Base-by-base conservation (phyloP, 163 green algal species). In the Picocystis sp. region DNA sequence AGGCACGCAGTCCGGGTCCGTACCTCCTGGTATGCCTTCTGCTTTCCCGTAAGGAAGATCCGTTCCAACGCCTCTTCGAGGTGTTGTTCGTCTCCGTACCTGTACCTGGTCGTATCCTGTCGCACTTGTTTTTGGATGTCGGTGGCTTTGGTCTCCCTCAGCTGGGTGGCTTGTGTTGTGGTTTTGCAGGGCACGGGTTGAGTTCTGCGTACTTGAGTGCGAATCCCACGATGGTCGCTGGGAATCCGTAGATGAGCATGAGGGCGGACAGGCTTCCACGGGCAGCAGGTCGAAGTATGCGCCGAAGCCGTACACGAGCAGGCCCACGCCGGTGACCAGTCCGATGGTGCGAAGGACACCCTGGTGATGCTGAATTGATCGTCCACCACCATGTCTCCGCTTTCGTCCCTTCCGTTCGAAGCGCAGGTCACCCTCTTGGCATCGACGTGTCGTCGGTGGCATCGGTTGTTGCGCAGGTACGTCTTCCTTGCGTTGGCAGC, bases 21-120 rank as follows among this genome's bases (percentile, higher is more conserved):
- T 84, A 55, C 56, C 82, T 77, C 19, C 78, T 67, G 5, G 76
- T 34, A 93, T 75, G 57, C 85, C 82, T 38, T 73, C 73, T 9
- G 58, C 53, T 65, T 76, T 48, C 22, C 75, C 76, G 66, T 93
- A 87, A 46, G 72, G 71, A 94, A 97, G 60, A 97, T 90, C 21
- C 82, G 73, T 50, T 81, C 77, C 19, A 98, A 70, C 0, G 89
- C 84, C 73, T 96, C 86, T 41, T 97, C 90, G 59, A 98, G 65
- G 63, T 98, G 89, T 71, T 93, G 80, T 77, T 97, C 90, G 65
- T 97, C 90, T 65, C 90, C 90, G 66, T 97, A 98, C 22, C 88
- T 74, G 66, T 79, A 98, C 22, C 69, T 47, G 15, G 69, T 78
- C 9, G 72, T 63, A 43, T 78, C 69, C 22, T 59, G 62, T 3